Evolutionary conservation across 1,284 basidiomycete genomes (phyloP), one percentile per base, ranked within the genome.

Genomic region (Sutorius eximius): DNA sequence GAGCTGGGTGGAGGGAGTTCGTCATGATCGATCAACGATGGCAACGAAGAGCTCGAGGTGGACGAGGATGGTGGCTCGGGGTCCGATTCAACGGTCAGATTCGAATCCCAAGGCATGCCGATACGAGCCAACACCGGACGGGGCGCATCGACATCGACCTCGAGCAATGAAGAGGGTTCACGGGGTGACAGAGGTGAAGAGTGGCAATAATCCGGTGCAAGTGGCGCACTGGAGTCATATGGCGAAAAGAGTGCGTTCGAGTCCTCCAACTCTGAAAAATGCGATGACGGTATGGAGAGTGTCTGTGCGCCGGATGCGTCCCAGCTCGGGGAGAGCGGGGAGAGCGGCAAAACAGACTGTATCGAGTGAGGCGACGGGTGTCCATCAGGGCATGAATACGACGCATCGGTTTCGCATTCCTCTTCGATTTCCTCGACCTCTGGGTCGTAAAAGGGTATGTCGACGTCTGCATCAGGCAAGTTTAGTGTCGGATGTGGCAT

Each of bases 271-370:
- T 56, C 57, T n/a, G 56, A 44, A n/a, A 59, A 59, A 29, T 70
- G 55, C 33, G 60, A 29, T 16, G 61, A 52, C 7, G 56, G 40
- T 41, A 65, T 51, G 4, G 59, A 51, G 16, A 62, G 52, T 2
- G 43, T 47, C n/a, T 45, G 56, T 1, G 65, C 43, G 34, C 51
- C 44, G 3, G 61, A 45, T 10, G 66, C 38, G 20, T 56, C 61
- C 69, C 61, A 70, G 36, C 65, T 71, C 18, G 73, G 71, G 22
- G 72, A 76, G 37, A 75, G 61, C 3, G 75, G 74, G 11, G 74
- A 75, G 7, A 75, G 64, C 5, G 70, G 64, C 20, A 59, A 52
- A 49, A 48, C 60, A 38, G 51, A 52, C 38, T 52, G 61, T 20
- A 51, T 50, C 8, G 56, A 34, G 30, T 52, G 58, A 16, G 68